These are phyloP conservation scores for Pleomassaria siparia DNA, from an alignment of 2,329 filamentous ascomycete genomes.

Conservation along the genomic window DNA sequence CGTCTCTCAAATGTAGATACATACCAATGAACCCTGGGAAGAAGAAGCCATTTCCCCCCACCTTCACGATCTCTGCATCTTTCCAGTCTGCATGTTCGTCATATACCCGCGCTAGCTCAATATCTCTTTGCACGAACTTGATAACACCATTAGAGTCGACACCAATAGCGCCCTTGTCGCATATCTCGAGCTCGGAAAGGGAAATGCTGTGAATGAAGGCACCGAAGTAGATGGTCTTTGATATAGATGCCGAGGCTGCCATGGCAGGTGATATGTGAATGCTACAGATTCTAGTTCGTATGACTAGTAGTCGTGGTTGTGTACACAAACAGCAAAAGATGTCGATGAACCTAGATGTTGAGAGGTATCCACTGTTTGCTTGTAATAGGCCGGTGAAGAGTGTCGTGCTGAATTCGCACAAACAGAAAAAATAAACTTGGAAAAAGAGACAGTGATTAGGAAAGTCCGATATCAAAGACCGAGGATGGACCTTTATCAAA, in stretches of 20 bases:
- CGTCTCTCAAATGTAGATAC: constrained; percentile 18
- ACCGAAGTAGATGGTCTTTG: constrained; percentile 57
- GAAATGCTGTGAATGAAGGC: constrained; percentile 62
- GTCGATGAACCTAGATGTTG: too few species aligned
- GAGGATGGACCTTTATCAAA: neutral
- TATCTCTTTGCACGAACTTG: constrained; percentile 47
- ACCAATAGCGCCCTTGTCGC: constrained; percentile 49
- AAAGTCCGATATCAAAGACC: neutral
- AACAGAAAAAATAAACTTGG: neutral
- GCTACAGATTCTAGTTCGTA: neutral
- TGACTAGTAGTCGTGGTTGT: neutral
- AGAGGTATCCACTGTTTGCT: too few species aligned
- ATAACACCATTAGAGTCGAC: constrained; percentile 57
- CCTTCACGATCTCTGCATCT: constrained; percentile 42
- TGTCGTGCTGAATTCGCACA: too few species aligned
- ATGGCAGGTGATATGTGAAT: constrained; percentile 15
- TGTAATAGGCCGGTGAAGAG: too few species aligned
- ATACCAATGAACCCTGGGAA: constrained; percentile 80
- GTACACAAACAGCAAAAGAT: too few species aligned
- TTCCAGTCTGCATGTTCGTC: constrained; percentile 39
- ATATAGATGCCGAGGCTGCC: constrained; percentile 31
- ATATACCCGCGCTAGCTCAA: constrained; percentile 24
- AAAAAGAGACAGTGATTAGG: neutral
- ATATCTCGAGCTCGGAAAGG: constrained; percentile 52
- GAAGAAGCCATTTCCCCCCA: constrained; percentile 66